Evolutionary conservation across 441 rosid genomes (phyloP), one percentile per base, ranked within the genome.

Genomic region (Bruguiera hainesii): DNA sequence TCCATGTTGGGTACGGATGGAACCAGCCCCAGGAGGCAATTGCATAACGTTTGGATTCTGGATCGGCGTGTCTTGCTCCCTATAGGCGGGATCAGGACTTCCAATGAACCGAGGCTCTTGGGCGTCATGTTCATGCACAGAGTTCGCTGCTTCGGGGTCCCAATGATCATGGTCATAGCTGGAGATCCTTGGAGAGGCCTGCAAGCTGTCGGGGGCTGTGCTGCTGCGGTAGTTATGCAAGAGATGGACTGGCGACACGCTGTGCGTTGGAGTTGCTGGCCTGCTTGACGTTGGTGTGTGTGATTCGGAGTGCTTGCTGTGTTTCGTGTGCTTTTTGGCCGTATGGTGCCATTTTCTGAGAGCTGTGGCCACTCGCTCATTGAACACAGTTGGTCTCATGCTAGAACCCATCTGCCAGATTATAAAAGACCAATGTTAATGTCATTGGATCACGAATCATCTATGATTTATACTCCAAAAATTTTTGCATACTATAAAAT

Each of bases 381-480:
- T 82, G 80, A 95, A 95, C 67, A 95, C 79, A n/a, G 96, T 86
- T n/a, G 96, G 90, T 57, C 86, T 89, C 96, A 95, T 95, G 73
- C 86, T 77, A 0, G 96, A 80, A 49, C 99, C 99, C 99, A 95
- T 95, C 97, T 91, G 72, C 20, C 70, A 55, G 59, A 69, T 57
- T 31, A 39, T 51, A 16, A 35, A 21, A 46, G 35, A 60, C 65
- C 48, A 35, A 19, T 64, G 56, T 60, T 26, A 56, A 16, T 62
- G 56, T 60, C 30, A 56, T 61, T 10, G 48, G 48, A 55, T 23
- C 28, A 10, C 16, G 11, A 55, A 55, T 55, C 58, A 23, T 20
- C 11, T 55, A 23, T 55, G 28, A 23, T 13, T 42, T 42, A 13
- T 42, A 3, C 16, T 42, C 48, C 48, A 3, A 55, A 55, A 55